Evolutionary conservation across 805 yeast genomes (phyloP).

Genomic region (Ogataea populi-albae): DNA sequence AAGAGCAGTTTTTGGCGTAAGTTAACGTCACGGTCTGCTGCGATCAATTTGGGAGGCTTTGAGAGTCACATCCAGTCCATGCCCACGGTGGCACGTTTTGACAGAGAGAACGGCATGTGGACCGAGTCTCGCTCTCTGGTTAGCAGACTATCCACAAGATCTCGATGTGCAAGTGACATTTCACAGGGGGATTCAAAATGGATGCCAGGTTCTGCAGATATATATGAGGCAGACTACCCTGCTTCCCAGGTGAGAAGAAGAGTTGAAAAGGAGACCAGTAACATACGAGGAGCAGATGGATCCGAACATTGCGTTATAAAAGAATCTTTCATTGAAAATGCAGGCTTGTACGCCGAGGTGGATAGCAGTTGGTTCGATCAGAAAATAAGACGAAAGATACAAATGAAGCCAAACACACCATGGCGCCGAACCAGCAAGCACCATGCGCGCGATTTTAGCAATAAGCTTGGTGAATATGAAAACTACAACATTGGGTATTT

Average conservation of each 20-base stretch:
- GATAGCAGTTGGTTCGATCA: conserved; percentile 6
- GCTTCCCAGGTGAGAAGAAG: neutral
- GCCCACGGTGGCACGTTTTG: conserved; percentile 24
- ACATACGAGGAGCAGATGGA: conserved; percentile 10
- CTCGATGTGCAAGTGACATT: neutral
- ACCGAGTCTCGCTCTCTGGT: conserved; percentile 5
- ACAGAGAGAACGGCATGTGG: conserved; percentile 22
- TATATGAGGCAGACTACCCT: too few relatives aligned
- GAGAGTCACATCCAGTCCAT: conserved; percentile 20
- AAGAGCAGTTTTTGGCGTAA: conserved; percentile 8
- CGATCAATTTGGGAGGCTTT: conserved; percentile 9
- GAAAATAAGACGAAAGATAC: conserved; percentile 1
- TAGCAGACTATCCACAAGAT: neutral
- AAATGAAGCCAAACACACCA: conserved; percentile 1
- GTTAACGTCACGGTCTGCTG: conserved; percentile 4
- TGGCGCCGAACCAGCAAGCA: conserved; percentile 1
- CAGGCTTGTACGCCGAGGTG: conserved; percentile 2
- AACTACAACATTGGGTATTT: conserved; percentile 21
- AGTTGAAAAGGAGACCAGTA: conserved; percentile 13
- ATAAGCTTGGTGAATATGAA: conserved; percentile 17
- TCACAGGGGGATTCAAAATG: too few relatives aligned
- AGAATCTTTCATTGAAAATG: conserved; percentile 14
- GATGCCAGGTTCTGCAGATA: neutral
- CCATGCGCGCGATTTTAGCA: conserved; percentile 9
- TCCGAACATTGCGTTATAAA: conserved; percentile 17